Base-by-base conservation (phyloP, 129 eudicot genomes). In the Lactuca sativa region DNA sequence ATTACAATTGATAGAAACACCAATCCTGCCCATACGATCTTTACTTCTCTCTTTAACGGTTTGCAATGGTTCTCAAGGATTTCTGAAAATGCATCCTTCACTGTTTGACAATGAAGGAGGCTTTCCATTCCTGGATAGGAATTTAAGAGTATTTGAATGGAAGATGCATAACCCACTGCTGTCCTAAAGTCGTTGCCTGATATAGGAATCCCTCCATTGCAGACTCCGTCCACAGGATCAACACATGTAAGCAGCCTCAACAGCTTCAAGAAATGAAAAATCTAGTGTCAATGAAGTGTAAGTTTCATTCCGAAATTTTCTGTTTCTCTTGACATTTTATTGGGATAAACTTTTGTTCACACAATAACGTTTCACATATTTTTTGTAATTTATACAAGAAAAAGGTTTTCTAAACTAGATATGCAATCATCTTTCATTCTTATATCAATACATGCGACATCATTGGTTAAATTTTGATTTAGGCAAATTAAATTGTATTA, bases 51-150 rank as follows among this genome's bases (percentile, higher is more conserved):
- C 84, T 86, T 86, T 37, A 91, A 65, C 0, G 95, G 97, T 54
- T 80, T 86, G 78, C 97, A 91, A 61, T 91, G 93, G 9, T 80
- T 66, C 4, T 80, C 48, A 18, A 88, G 84, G 72, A 91, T 91
- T 34, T 79, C 78, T 0, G 93, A 58, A 38, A 88, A 82, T 4
- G 96, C 92, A 62, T 86, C 75, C 60, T 79, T 82, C 36, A 91
- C 93, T 59, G 83, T 80, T 59, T 80, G 88, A 69, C 97, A 91
- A 2, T 91, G 81, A n/a, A 86, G 84, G 30, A 91, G 84, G 76
- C 84, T 71, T 63, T 91, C 89, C 91, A 88, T 82, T 9, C 82
- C 82, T 0, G 97, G 97, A 54, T 88, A 91, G 0, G 80, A 82
- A 49, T 88, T 76, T 11, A 91, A 17, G 38, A 91, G 74, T n/a